Evolutionary conservation across 1,284 basidiomycete genomes (phyloP).

Genomic region (Leccinum subrobustum): DNA sequence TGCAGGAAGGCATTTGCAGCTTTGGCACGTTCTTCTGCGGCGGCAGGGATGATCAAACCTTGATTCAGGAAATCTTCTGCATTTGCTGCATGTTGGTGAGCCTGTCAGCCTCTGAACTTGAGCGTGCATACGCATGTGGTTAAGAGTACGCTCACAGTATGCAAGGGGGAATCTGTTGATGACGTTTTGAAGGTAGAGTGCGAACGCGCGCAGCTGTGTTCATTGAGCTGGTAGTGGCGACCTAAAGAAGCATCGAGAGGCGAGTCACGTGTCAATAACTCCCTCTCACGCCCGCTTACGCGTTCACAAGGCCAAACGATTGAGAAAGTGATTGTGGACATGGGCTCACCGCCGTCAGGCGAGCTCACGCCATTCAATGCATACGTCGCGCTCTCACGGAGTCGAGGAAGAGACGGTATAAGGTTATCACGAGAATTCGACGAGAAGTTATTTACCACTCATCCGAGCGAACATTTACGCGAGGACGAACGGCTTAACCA

Average conservation of each 20-base stretch:
- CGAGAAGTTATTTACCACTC: too few species aligned
- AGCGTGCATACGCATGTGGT: neutral
- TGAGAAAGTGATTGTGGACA: too few species aligned
- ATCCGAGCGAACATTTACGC: too few species aligned
- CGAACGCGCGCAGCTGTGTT: conserved; percentile 7
- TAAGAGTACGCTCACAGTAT: conserved; percentile 23
- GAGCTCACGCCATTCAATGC: too few species aligned
- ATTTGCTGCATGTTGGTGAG: conserved; percentile 74
- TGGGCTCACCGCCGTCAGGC: too few species aligned
- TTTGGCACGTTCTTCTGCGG: conserved; percentile 41
- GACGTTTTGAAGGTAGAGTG: conserved; percentile 18
- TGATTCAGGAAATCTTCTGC: conserved; percentile 66
- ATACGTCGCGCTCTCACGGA: too few species aligned
- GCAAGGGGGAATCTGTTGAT: conserved; percentile 27
- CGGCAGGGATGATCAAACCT: neutral
- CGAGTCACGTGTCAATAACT: too few species aligned
- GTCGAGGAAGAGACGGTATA: too few species aligned
- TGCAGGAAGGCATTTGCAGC: conserved; percentile 72
- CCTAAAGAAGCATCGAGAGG: conserved; percentile 10
- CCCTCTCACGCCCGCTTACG: too few species aligned
- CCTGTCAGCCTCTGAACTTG: conserved; percentile 42
- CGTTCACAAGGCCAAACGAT: too few species aligned
- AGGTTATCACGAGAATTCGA: too few species aligned
- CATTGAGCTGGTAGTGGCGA: conserved; percentile 10
- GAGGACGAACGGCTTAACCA: too few species aligned